Base-by-base conservation (phyloP, 495 filamentous ascomycete species). In the Pseudevernia furfuracea region DNA sequence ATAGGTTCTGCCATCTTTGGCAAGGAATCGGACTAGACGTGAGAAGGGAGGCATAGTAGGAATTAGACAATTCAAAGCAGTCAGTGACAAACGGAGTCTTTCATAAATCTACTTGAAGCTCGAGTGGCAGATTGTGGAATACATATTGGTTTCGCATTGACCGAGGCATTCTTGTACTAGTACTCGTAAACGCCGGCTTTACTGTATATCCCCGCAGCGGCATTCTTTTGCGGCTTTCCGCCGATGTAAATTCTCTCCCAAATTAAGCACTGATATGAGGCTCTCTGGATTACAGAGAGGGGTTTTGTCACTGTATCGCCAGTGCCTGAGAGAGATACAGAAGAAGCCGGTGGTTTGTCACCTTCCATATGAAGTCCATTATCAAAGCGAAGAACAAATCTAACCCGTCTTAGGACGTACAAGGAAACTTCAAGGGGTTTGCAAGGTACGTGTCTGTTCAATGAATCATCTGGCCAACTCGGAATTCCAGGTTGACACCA, bases 251-350 rank as follows among this genome's bases (percentile, higher is more conserved):
- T 23, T 32, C 61, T 43, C 49, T 4, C 30, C 36, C 17, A n/a
- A n/a, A n/a, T 14, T 46, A n/a, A 15, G 28, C 28, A 37, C 12
- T 17, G 48, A 57, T 56, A 83, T 82, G 79, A 82, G 85, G 71
- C 80, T 89, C 25, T 95, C 93, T 12, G 95, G 95, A 43, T 80
- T 97, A n/a, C 95, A 98, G 71, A 87, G 85, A 71, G 89, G 95
- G 62, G 92, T 98, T 11, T 74, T 97, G 48, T 80, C 84, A 43
- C 84, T 98, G 14, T 98, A 97, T 70, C 86, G 92, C 56, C 83
- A 85, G 69, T 97, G 92, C 69, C 79, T 98, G 36, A 81, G 91
- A 58, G 89, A 87, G 69, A 84, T 86, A 60, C 81, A 86, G 60
- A 89, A 87, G 69, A 98, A 98, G 75, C 91, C 94, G 59, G 69